Percentiles rank a stretch among this genome's conserved stretches.
Evolutionary conservation across 805 yeast species (phyloP).

Genomic region (Tetrapisispora nanseiensis): DNA sequence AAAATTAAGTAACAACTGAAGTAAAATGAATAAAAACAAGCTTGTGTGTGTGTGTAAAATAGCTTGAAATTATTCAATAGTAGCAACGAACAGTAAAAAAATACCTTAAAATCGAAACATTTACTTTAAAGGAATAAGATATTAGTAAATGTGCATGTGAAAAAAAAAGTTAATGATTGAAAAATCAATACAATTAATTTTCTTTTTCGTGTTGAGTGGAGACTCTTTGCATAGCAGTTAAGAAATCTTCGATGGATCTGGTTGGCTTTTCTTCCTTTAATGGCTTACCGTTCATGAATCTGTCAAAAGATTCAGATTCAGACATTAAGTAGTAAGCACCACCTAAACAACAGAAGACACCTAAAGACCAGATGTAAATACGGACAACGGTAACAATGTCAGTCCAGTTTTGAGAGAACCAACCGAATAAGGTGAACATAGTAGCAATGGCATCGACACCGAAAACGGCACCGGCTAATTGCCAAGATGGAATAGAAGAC

Average conservation of each 20-base stretch:
- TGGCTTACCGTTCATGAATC: conserved; percentile 76
- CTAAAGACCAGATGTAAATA: conserved; percentile 92
- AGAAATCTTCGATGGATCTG: conserved; percentile 75
- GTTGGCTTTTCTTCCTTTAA: conserved; percentile 43
- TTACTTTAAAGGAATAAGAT: conserved; percentile 1
- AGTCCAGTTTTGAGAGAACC: conserved; percentile 98
- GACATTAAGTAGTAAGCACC: conserved; percentile 95
- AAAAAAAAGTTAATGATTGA: background rate
- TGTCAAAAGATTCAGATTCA: conserved; percentile 66
- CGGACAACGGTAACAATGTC: conserved; percentile 91
- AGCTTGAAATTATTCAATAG: background rate
- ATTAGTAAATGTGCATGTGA: conserved; percentile 1
- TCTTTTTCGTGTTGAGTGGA: conserved; percentile 86
- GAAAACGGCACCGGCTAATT: conserved; percentile 88
- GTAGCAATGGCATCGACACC: conserved; percentile 87
- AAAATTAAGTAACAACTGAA: background rate
- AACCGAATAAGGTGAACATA: conserved; percentile 85
- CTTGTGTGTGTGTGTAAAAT: conserved; percentile 3
- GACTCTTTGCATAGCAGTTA: conserved; percentile 80
- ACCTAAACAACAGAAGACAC: conserved; percentile 92
- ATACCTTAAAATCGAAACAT: background rate
- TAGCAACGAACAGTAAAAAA: background rate
- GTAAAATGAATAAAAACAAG: background rate
- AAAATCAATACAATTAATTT: conserved; percentile 32
- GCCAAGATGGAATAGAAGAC: conserved; percentile 95